Evolutionary conservation across 2,329 filamentous ascomycete species (phyloP).

Genomic region (Fulvia fulva): DNA sequence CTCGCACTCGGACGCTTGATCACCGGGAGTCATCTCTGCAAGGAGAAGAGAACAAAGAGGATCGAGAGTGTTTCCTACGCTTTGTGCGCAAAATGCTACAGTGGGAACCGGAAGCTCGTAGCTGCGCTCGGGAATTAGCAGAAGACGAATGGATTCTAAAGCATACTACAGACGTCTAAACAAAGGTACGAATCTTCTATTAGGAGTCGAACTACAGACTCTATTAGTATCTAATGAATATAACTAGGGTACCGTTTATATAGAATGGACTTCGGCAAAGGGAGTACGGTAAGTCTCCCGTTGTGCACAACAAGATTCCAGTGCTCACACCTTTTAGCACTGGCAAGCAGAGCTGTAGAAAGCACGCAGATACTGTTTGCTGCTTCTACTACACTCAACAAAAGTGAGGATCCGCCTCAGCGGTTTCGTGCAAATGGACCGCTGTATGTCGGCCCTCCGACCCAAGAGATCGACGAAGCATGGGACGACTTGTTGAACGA

Average conservation of each 20-base stretch:
- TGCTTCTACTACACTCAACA: not conserved
- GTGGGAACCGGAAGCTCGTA: too few relatives aligned
- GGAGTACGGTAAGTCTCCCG: not conserved
- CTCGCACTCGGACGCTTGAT: not conserved
- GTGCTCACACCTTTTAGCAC: not conserved
- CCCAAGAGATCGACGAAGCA: not conserved
- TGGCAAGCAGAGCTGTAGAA: not conserved
- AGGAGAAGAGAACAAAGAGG: conserved; percentile 12
- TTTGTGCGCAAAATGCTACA: too few relatives aligned
- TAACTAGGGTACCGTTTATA: too few relatives aligned
- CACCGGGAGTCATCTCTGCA: not conserved
- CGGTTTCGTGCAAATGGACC: not conserved
- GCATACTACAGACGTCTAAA: too few relatives aligned
- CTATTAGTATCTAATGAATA: too few relatives aligned
- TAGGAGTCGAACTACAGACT: too few relatives aligned
- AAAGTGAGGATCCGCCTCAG: not conserved
- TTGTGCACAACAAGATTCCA: not conserved
- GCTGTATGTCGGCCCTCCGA: not conserved
- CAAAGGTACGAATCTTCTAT: too few relatives aligned
- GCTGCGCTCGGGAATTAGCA: too few relatives aligned
- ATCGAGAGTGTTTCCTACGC: conserved; percentile 5
- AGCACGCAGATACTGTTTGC: not conserved
- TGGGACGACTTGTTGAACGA: not conserved
- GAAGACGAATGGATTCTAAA: conserved; percentile 9
- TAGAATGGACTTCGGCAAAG: not conserved